phyloP scores from a whole-genome alignment of 2,329 filamentous ascomycete genomes.

The Aspergillus fischeri region DNA sequence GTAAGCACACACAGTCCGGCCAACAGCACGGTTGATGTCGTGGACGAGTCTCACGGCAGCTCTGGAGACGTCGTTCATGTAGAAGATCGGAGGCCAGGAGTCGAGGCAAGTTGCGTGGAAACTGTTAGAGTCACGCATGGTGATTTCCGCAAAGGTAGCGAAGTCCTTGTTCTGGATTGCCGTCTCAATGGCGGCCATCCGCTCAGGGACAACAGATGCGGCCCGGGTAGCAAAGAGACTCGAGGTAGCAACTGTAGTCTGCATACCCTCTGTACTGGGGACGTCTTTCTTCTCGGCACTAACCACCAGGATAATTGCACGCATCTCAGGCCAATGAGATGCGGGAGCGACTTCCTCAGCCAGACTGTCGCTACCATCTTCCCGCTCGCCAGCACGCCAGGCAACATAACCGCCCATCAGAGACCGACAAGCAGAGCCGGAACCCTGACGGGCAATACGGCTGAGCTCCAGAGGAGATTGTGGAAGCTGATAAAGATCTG shows the following conservation, averaged over 20 bases:
- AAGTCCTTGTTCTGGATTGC: slow-evolving; percentile 79
- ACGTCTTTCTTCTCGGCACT: slow-evolving; percentile 95
- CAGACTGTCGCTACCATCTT: slow-evolving; percentile 79
- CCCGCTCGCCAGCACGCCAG: slow-evolving; percentile 74
- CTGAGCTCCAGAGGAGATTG: slow-evolving; percentile 78
- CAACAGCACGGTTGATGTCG: slow-evolving; percentile 75
- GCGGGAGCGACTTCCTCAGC: slow-evolving; percentile 86
- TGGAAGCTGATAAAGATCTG: slow-evolving; percentile 83
- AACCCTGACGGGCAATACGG: slow-evolving; percentile 86
- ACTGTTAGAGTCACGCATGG: slow-evolving; percentile 94
- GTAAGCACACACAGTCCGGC: slow-evolving; percentile 81
- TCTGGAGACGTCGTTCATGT: slow-evolving; percentile 90
- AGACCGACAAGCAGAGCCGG: slow-evolving; percentile 87
- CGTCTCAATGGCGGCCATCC: slow-evolving; percentile 81
- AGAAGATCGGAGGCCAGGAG: slow-evolving; percentile 96
- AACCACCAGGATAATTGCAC: slow-evolving; percentile 83
- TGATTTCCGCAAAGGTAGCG: slow-evolving; percentile 77
- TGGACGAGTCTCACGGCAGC: slow-evolving; percentile 87
- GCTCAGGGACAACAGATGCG: slow-evolving; percentile 68
- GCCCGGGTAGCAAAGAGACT: slow-evolving; percentile 79
- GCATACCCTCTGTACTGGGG: slow-evolving; percentile 90
- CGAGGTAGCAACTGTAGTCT: slow-evolving; percentile 88
- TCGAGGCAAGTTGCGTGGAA: slow-evolving; percentile 96
- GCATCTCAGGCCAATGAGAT: slow-evolving; percentile 93
- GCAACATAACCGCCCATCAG: slow-evolving; percentile 95